Evolutionary conservation across 1,139 yeast species (phyloP).

Genomic region (Zygoascus hellenicus): DNA sequence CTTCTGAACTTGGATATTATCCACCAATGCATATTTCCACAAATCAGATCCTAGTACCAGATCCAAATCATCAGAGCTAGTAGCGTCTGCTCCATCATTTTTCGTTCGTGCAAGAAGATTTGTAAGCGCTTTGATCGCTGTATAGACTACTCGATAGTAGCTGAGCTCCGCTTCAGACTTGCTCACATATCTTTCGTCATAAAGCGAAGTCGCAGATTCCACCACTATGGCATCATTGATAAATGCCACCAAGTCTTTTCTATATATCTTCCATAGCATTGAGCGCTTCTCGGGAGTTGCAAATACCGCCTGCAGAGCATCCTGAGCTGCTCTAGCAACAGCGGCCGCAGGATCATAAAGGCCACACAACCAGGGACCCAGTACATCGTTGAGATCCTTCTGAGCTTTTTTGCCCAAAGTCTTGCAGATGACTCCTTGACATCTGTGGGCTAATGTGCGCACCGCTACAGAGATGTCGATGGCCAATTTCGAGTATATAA

Average conservation of each 20-base stretch:
- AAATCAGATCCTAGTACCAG: conserved; percentile 17
- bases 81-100: conserved; percentile 12
- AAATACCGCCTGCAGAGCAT: conserved; percentile 49
- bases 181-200: conserved; percentile 69
- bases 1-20: conserved; percentile 24
- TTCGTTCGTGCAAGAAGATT: conserved; percentile 32
- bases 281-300: conserved; percentile 52
- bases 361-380: conserved; percentile 72
- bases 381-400: conserved; percentile 61
- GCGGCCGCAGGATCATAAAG: conserved; percentile 59
- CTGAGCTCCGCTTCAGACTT: conserved; percentile 65
- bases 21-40: conserved; percentile 28
- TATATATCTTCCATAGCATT: conserved; percentile 57
- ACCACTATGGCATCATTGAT: conserved; percentile 46
- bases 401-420: conserved; percentile 53
- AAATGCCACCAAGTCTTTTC: conserved; percentile 50
- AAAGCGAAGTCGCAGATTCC: conserved; percentile 58
- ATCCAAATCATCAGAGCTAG: conserved; percentile 9
- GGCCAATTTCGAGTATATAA: conserved; percentile 71
- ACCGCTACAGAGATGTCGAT: conserved; percentile 64
- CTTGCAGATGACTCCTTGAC: conserved; percentile 51
- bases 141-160: conserved; percentile 53
- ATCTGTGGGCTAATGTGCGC: conserved; percentile 54
- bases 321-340: conserved; percentile 49
- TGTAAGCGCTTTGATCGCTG: conserved; percentile 48